Base-by-base conservation (phyloP, 192 early-diverging fungal genomes). In the Coemansia sp. region DNA sequence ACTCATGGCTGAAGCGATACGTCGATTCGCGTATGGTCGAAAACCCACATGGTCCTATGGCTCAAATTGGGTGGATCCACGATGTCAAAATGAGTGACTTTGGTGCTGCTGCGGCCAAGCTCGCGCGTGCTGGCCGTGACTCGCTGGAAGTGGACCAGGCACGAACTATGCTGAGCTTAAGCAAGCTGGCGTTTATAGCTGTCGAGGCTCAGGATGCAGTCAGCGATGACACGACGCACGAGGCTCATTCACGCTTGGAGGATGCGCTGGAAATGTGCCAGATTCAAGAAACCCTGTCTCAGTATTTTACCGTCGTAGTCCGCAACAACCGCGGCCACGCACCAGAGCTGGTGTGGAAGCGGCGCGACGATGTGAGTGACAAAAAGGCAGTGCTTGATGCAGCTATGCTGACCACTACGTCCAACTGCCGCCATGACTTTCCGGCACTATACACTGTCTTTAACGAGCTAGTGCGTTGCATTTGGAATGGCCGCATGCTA, bases 41-140 rank as follows among this genome's bases (percentile, higher is more conserved):
- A 30, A 54, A 40, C 3, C 55, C 46, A 7, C 55, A 61, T 18
- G 48, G 43, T 12, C 36, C 41, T 11, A 41, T 69, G 56, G 43
- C 66, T 1, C 53, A 61, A 21, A 42, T 66, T 11, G 59, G 56
- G 28, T 76, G 74, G 74, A 63, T 76, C 28, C 74, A 76, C 50
- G 67, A 76, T 30, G 49, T 70, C 32, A 66, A 62, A 31, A 34
- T 66, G 14, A 14, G 32, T 36, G 74, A 76, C 51, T 70, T 62
- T 62, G 56, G 23, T 17, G 60, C 53, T 8, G 74, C 68, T 31
- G 68, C 67, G 1, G 51, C 55, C 8, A 61, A 46, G 38, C 68
- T 76, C 34, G 56, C 52, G 15, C 54, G 58, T n/a, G 68, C 68
- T 5, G 74, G 63, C 30, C 62, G 58, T 11, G 62, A 52, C 17